These are phyloP conservation scores for Yarrowia galli DNA, from an alignment of 1,139 yeast genomes.

Conservation along the genomic window DNA sequence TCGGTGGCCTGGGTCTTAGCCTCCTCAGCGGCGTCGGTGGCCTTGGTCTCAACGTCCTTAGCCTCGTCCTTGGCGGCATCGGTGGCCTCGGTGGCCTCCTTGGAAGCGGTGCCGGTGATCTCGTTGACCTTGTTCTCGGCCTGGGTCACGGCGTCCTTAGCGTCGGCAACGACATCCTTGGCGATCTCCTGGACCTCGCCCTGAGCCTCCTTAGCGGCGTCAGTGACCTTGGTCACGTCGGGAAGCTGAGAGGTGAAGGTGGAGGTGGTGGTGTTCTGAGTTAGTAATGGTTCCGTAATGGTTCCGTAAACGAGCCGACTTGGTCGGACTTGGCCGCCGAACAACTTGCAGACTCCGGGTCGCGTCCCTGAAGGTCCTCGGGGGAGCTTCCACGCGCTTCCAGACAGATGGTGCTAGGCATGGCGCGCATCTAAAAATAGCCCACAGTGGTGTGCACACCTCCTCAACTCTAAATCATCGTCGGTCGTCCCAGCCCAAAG, in stretches of 20 bases:
- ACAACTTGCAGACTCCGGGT: not conserved
- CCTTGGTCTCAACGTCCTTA: slow-evolving; percentile 41
- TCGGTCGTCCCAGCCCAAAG: slow-evolving; percentile 11
- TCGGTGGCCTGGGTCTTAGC: slow-evolving; percentile 57
- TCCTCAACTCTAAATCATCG: slow-evolving; percentile 31
- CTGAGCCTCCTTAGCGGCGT: slow-evolving; percentile 39
- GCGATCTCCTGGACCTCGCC: slow-evolving; percentile 41
- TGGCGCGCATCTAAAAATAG: slow-evolving; percentile 15
- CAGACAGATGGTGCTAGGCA: not conserved
- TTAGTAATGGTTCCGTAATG: not conserved
- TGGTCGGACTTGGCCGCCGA: no score
- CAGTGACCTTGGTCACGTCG: slow-evolving; percentile 12
- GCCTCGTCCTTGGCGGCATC: slow-evolving; percentile 41
- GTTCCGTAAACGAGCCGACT: no score
- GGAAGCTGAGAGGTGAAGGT: slow-evolving; percentile 32
- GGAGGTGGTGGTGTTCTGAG: slow-evolving; percentile 36
- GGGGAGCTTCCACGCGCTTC: slow-evolving; percentile 14
- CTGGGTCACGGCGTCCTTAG: slow-evolving; percentile 45
- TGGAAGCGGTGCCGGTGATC: slow-evolving; percentile 42
- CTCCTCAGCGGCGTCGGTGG: slow-evolving; percentile 43
- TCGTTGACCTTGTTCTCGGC: slow-evolving; percentile 45
- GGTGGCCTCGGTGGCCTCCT: slow-evolving; percentile 41
- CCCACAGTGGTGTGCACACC: not conserved
- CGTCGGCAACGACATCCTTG: slow-evolving; percentile 45
- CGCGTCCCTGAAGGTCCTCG: not conserved